Evolutionary conservation across 2,329 filamentous ascomycete genomes (phyloP).

Genomic region (Penicillium sp.): DNA sequence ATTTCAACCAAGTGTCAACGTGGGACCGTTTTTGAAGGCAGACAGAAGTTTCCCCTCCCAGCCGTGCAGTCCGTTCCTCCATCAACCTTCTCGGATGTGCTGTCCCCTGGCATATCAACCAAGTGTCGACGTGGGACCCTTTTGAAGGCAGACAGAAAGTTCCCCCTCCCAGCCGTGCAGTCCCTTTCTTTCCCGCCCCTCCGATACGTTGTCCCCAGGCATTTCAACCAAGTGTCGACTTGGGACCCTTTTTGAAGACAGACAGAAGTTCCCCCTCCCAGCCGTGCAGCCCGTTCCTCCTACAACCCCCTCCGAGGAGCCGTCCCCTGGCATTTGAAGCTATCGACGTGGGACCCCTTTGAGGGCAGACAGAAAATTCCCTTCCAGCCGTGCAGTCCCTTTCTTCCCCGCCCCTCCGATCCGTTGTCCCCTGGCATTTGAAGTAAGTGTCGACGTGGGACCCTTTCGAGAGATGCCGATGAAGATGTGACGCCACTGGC

Average conservation of each 20-base stretch:
- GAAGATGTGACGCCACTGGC: not conserved
- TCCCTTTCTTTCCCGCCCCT: not conserved
- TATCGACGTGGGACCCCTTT: too few relatives aligned
- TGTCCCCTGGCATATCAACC: not conserved
- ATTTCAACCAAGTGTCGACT: not conserved
- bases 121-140: not conserved
- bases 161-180: not conserved
- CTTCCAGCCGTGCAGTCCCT: not conserved
- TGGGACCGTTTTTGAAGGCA: not conserved
- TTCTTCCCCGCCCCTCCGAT: not conserved
- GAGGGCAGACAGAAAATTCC: too few relatives aligned
- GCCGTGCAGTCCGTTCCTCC: not conserved
- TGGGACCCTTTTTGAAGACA: not conserved
- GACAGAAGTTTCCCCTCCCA: not conserved
- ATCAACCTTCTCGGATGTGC: not conserved
- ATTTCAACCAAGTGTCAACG: not conserved
- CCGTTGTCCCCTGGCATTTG: not conserved
- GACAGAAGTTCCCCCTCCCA: not conserved
- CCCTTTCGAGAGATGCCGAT: not conserved
- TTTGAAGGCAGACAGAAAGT: not conserved
- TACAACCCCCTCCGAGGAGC: too few relatives aligned
- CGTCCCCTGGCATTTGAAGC: too few relatives aligned
- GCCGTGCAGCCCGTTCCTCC: not conserved
- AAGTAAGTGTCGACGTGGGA: slow-evolving; percentile 1
- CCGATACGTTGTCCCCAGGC: slow-evolving; percentile 1